Percentiles rank a stretch among this genome's conserved stretches.
Conservation (phyloP, 352 stramenopile genomes). For the Phytopythium kandeliae region DNA sequence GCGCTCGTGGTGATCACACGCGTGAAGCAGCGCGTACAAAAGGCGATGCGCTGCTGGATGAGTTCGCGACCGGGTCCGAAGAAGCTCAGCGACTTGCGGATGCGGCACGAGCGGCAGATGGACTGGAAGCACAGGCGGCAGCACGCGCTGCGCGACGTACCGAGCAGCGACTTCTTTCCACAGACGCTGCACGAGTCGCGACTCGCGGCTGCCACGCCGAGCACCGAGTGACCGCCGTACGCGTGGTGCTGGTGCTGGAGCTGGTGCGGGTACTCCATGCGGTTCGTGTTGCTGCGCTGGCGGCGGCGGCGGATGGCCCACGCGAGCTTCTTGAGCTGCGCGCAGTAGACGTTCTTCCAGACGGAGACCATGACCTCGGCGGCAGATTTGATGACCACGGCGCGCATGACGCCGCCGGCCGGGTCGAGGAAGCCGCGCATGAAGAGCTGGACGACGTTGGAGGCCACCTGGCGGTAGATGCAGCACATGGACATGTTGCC, state of each 20-base stretch:
- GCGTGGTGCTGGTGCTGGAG: background rate
- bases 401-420: slow-evolving; percentile 34
- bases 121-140: slow-evolving; percentile 33
- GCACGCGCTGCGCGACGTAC: slow-evolving; percentile 12
- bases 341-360: slow-evolving; percentile 35
- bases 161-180: slow-evolving; percentile 10
- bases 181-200: slow-evolving; percentile 24
- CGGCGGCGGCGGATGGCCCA: slow-evolving; percentile 24
- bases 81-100: slow-evolving; percentile 29
- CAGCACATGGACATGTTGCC: slow-evolving; percentile 46
- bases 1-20: slow-evolving; percentile 25
- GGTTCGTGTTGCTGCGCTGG: slow-evolving; percentile 4
- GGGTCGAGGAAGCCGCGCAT: slow-evolving; percentile 29
- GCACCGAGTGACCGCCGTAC: slow-evolving; percentile 3
- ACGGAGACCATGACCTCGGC: slow-evolving; percentile 37
- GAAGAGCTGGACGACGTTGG: slow-evolving; percentile 49
- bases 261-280: background rate
- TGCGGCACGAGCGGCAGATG: slow-evolving; percentile 29
- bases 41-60: slow-evolving; percentile 29
- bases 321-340: slow-evolving; percentile 37
- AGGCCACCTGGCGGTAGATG: slow-evolving; percentile 41
- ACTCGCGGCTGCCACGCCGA: background rate
- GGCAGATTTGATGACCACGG: slow-evolving; percentile 38
- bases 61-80: slow-evolving; percentile 26
- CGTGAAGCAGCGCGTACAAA: slow-evolving; percentile 29